Base-by-base conservation (phyloP, 805 yeast genomes). In the Grigorovia yakushimaensis region DNA sequence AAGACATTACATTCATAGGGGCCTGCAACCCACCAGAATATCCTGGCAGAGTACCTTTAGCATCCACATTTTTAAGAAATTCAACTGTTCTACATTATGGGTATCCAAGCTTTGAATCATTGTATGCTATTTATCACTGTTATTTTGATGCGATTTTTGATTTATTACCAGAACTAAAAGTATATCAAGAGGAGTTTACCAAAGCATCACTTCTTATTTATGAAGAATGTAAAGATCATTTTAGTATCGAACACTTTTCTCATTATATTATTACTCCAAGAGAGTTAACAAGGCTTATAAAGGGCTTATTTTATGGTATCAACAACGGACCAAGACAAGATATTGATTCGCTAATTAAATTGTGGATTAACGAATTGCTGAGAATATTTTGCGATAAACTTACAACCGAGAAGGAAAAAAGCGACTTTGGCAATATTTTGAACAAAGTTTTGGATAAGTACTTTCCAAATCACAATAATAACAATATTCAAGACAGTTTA, bases 1-100 rank as follows among this genome's bases (percentile, higher is more conserved):
- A 72, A 17, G 73, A 80, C 42, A 71, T 91, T 23, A 94, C 84
- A 57, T 73, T 91, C 66, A 93, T 88, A n/a, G 97, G 94, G 8
- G 97, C 98, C 0, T 91, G 98, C 62, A 91, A 91, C 58, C 93
- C 96, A 1, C 82, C 96, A 0, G 72, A 81, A 0, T 94, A 85
- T 62, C 77, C 79, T 3, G 96, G 96, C 0, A 72, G 98, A 50
- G 68, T 73, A 10, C 60, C 59, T 2, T 58, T 91, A 20, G 68
- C 79, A 1, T 58, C 68, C 9, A 66, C 96, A 40, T 82, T 89
- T 54, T 62, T 84, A 42, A 71, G 94, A 5, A 89, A 82, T 55
- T 70, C 77, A 2, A 65, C 82, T 0, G 69, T 87, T 5, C 53
- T 91, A 0, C 76, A 79, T 76, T 84, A 89, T 4, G 95, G 82